Percentiles rank a stretch among this genome's conserved stretches.
These are phyloP conservation scores for Saccharomycopsis schoenii DNA, from an alignment of 805 yeast species.

Conservation along the genomic window DNA sequence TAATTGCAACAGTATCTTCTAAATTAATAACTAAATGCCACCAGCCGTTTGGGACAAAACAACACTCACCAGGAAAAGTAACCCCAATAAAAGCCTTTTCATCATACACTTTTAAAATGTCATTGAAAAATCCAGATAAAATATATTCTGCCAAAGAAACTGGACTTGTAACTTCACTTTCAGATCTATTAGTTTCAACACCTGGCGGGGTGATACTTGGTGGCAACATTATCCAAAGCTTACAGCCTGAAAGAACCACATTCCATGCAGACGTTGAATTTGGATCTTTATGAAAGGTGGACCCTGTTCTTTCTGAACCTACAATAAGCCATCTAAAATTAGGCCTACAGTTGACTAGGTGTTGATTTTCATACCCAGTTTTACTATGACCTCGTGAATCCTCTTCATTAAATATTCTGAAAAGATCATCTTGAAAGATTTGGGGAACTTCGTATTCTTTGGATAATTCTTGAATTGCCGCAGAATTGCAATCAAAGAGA, in stretches of 20 bases:
- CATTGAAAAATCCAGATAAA: conserved; percentile 68
- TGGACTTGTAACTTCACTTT: conserved; percentile 85
- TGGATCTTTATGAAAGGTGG: conserved; percentile 91
- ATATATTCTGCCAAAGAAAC: conserved; percentile 93
- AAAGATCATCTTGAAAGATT: conserved; percentile 50
- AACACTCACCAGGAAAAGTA: conserved; percentile 72
- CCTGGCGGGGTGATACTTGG: conserved; percentile 77
- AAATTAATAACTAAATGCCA: conserved; percentile 92
- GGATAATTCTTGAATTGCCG: conserved; percentile 50
- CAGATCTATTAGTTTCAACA: conserved; percentile 62
- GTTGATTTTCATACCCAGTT: conserved; percentile 19
- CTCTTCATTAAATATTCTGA: conserved; percentile 36
- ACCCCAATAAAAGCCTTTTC: conserved; percentile 40
- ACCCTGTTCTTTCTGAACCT: conserved; percentile 76
- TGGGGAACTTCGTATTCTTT: conserved; percentile 46
- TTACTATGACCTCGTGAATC: conserved; percentile 17
- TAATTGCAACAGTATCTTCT: conserved; percentile 73
- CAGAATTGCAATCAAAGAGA: conserved; percentile 70
- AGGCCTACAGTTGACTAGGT: conserved; percentile 47
- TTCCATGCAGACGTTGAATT: conserved; percentile 90
- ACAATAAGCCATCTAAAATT: conserved; percentile 89
- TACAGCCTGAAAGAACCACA: conserved; percentile 60
- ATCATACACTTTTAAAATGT: conserved; percentile 38
- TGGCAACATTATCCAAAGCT: conserved; percentile 85
- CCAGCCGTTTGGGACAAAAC: conserved; percentile 94